Percentiles rank a stretch among this genome's conserved stretches.
These are phyloP conservation scores for Populus hybrid DNA, from an alignment of 441 rosid species.

Conservation along the genomic window DNA sequence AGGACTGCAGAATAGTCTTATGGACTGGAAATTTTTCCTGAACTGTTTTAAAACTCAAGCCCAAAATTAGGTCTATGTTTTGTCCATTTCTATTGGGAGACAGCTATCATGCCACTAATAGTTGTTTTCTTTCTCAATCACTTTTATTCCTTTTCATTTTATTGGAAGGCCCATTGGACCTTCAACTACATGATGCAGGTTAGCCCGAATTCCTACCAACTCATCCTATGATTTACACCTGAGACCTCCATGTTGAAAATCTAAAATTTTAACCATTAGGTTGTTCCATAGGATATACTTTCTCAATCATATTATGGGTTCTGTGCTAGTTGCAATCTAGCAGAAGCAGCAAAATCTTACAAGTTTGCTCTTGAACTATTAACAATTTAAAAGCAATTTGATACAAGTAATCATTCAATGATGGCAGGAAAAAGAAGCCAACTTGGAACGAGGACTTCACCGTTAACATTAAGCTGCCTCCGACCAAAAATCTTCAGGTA, in stretches of 20 bases:
- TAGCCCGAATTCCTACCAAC: too few relatives aligned
- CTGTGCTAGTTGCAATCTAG: background rate
- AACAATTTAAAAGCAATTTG: background rate
- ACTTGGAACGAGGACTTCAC: conserved; percentile 85
- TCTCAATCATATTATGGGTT: too few relatives aligned
- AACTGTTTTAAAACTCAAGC: conserved; percentile 1
- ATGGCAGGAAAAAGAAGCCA: conserved; percentile 74
- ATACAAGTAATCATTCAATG: conserved; percentile 13
- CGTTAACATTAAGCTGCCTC: conserved; percentile 58
- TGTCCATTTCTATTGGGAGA: background rate
- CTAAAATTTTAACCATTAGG: too few relatives aligned
- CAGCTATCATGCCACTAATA: background rate
- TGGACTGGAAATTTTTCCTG: background rate
- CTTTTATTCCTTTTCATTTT: too few relatives aligned
- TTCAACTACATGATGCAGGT: too few relatives aligned
- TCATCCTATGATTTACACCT: too few relatives aligned
- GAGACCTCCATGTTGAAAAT: too few relatives aligned
- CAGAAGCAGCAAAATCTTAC: background rate
- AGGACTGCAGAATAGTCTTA: background rate
- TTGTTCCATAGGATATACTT: too few relatives aligned
- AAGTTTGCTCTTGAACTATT: conserved; percentile 12
- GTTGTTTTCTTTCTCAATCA: too few relatives aligned
- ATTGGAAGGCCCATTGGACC: too few relatives aligned
- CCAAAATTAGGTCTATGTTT: background rate
- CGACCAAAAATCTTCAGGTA: conserved; percentile 73